Evolutionary conservation across 805 yeast species (phyloP).

Genomic region (Clavispora santaluciae): DNA sequence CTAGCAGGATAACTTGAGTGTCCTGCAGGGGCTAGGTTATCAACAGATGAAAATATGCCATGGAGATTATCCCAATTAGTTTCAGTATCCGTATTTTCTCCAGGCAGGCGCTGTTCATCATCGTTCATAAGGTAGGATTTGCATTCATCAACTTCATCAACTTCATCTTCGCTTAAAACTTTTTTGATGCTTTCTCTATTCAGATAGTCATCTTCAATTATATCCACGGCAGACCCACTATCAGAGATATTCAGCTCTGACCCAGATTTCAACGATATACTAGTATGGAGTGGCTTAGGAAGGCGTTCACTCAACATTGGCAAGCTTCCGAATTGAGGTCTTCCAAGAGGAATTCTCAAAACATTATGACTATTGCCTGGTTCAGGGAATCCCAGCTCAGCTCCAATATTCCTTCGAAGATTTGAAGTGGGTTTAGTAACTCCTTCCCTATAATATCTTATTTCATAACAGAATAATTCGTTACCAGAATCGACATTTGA

Average conservation of each 20-base stretch:
- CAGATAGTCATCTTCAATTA: background rate
- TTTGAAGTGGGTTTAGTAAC: background rate
- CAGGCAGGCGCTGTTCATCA: constrained; percentile 16
- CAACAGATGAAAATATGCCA: constrained; percentile 11
- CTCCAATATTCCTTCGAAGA: background rate
- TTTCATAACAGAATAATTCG: background rate
- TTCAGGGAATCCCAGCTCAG: background rate
- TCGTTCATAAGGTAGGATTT: background rate
- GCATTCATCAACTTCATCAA: background rate
- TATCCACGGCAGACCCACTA: background rate
- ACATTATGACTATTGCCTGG: constrained; percentile 5
- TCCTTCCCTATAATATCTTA: background rate
- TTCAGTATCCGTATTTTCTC: constrained; percentile 28
- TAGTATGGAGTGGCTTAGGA: constrained; percentile 11
- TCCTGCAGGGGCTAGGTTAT: constrained; percentile 4
- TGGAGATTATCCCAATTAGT: constrained; percentile 13
- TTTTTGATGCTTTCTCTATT: background rate
- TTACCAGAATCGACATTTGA: background rate
- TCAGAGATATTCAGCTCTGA: background rate
- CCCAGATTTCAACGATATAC: background rate
- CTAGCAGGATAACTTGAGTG: background rate
- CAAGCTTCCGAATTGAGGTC: constrained; percentile 37
- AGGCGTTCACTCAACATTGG: constrained; percentile 29
- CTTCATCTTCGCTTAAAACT: background rate
- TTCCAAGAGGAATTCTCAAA: constrained; percentile 45